phyloP scores from a whole-genome alignment of 139 green algal genomes.

The Mesostigma viride region DNA sequence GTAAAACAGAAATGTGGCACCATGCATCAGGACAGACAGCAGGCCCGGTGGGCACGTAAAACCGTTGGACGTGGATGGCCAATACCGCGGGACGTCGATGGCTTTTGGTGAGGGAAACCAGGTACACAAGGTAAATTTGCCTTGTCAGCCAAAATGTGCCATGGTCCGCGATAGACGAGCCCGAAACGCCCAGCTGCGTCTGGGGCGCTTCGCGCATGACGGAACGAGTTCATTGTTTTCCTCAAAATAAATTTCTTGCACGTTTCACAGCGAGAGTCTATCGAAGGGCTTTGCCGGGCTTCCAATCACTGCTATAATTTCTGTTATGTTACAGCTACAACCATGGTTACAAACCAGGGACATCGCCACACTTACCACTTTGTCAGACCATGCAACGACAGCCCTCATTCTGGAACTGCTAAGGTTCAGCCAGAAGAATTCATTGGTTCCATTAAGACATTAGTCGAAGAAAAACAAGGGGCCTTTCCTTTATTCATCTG shows the following conservation, averaged over 20 bases:
- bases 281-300: neutral
- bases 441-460: too few relatives aligned
- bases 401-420: too few relatives aligned
- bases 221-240: too few relatives aligned
- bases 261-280: neutral
- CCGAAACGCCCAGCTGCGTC: too few relatives aligned
- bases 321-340: neutral
- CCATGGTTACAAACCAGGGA: neutral
- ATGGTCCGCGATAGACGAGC: too few relatives aligned
- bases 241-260: too few relatives aligned
- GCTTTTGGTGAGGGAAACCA: neutral
- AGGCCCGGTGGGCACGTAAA: neutral
- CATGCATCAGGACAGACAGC: neutral
- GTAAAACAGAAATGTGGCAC: neutral
- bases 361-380: slow-evolving; percentile 12
- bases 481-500: too few relatives aligned
- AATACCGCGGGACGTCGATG: neutral
- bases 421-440: too few relatives aligned
- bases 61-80: neutral
- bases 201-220: neutral
- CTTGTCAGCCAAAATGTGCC: neutral
- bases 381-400: slow-evolving; percentile 21
- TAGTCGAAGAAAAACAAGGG: too few relatives aligned
- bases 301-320: neutral
- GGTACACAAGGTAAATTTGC: neutral